A percentile compares a stretch with the other conserved stretches of the same genome.
These are phyloP conservation scores for Fomitopsis serialis DNA, from an alignment of 768 basidiomycete genomes.

Conservation along the genomic window DNA sequence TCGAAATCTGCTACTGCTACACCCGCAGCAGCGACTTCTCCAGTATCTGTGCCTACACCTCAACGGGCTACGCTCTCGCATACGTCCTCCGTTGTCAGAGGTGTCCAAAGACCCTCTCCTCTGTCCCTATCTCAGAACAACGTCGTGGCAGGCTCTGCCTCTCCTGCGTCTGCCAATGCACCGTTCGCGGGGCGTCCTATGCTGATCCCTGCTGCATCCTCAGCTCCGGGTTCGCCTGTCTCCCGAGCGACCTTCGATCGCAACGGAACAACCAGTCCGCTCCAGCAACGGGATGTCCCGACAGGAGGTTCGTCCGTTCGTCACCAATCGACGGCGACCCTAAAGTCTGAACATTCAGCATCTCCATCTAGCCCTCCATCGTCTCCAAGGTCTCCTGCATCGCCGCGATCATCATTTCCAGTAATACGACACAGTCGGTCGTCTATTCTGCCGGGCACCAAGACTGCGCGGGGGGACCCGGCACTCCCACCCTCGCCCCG, in stretches of 20 bases:
- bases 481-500: conserved; percentile 1
- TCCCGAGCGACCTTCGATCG: conserved; percentile 11
- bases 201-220: conserved; percentile 11
- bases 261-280: not conserved
- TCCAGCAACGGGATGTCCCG: not conserved
- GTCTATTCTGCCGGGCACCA: conserved; percentile 10
- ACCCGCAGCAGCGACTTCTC: conserved; percentile 9
- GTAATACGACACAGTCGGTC: conserved; percentile 16
- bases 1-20: conserved; percentile 11
- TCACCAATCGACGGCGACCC: not conserved
- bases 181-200: conserved; percentile 6
- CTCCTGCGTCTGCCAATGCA: conserved; percentile 5
- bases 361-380: conserved; percentile 9
- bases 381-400: conserved; percentile 10
- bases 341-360: not conserved
- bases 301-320: not conserved
- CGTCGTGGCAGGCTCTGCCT: conserved; percentile 13
- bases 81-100: conserved; percentile 12
- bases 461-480: conserved; percentile 1
- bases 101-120: conserved; percentile 35
- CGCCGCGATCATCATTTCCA: conserved; percentile 2
- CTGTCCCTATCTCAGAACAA: conserved; percentile 39
- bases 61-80: conserved; percentile 24
- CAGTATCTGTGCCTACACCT: conserved; percentile 18
- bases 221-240: conserved; percentile 5